Evolutionary conservation across 1,284 basidiomycete genomes (phyloP).

Genomic region (Cryptococcus wingfieldii): DNA sequence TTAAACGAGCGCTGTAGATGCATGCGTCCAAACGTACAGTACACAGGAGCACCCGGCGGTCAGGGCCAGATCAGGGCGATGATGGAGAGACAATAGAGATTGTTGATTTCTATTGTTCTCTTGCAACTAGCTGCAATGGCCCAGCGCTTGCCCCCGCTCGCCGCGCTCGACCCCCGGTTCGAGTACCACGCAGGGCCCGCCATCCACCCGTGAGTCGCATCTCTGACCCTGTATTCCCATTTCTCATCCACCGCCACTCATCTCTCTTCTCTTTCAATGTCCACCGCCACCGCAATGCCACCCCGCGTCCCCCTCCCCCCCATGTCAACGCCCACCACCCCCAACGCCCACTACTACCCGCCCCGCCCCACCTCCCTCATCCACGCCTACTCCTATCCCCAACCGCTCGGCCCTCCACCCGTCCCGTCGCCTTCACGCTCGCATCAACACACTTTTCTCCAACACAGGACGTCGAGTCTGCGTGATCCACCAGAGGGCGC

Average conservation of each 20-base stretch:
- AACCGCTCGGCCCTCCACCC: constrained; percentile 1
- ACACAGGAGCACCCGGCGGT: too few species aligned
- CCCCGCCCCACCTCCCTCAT: background rate
- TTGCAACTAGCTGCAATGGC: too few species aligned
- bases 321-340: background rate
- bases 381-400: constrained; percentile 2
- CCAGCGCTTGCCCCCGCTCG: background rate
- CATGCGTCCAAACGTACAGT: too few species aligned
- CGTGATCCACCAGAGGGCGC: constrained; percentile 28
- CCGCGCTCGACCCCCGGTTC: background rate
- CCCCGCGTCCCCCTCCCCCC: background rate
- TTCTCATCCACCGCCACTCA: too few species aligned
- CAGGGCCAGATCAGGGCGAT: too few species aligned
- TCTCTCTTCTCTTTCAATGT: background rate
- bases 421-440: background rate
- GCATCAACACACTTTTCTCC: background rate
- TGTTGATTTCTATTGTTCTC: too few species aligned
- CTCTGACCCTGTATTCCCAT: too few species aligned
- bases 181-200: background rate
- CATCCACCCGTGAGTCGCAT: background rate
- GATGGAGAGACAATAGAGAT: too few species aligned
- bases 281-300: background rate
- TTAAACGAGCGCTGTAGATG: too few species aligned
- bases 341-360: background rate
- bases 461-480: constrained; percentile 30